phyloP scores from a whole-genome alignment of 768 basidiomycete species.

The Tulasnella sp. region DNA sequence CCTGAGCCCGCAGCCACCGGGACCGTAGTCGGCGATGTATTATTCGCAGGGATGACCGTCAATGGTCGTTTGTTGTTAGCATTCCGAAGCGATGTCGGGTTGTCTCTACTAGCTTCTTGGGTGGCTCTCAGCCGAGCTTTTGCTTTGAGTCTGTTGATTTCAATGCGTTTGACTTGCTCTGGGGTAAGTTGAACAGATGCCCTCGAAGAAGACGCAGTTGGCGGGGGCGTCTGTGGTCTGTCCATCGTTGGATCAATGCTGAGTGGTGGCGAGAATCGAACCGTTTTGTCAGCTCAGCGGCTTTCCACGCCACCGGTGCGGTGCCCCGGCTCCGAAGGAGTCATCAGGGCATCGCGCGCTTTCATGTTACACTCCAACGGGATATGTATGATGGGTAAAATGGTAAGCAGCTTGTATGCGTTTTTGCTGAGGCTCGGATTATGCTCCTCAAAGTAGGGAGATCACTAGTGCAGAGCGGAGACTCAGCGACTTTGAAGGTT shows the following conservation, averaged over 20 bases:
- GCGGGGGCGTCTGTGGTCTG: constrained; percentile 3
- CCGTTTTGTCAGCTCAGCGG: background rate
- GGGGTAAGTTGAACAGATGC: constrained; percentile 43
- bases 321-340: background rate
- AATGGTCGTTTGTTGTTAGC: constrained; percentile 71
- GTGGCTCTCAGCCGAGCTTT: constrained; percentile 60
- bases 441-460: too few species aligned
- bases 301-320: background rate
- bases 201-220: background rate
- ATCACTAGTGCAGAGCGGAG: too few species aligned
- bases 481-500: too few species aligned
- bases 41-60: constrained; percentile 46
- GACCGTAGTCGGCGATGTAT: constrained; percentile 53
- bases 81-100: constrained; percentile 40
- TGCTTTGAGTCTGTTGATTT: constrained; percentile 74
- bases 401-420: background rate
- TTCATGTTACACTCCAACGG: background rate
- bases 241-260: background rate
- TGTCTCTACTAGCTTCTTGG: constrained; percentile 33
- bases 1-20: constrained; percentile 28
- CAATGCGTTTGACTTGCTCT: constrained; percentile 63
- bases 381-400: background rate
- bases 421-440: too few species aligned
- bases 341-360: background rate
- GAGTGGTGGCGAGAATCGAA: background rate